Conservation (phyloP, 768 basidiomycete genomes). For the Boletus rufocinnamomeus region DNA sequence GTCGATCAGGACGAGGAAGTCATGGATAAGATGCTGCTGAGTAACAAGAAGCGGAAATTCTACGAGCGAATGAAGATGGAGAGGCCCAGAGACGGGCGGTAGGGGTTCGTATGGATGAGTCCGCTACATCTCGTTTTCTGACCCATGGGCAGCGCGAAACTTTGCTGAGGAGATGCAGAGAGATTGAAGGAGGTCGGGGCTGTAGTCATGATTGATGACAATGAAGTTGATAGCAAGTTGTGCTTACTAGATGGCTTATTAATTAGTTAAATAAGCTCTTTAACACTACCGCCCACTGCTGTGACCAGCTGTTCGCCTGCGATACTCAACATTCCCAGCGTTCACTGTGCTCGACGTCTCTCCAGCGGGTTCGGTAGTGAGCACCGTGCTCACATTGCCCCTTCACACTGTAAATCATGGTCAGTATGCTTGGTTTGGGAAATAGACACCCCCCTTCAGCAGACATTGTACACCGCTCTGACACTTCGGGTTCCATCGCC, state of each 20-base stretch:
- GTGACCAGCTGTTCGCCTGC: too few relatives aligned
- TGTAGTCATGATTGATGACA: background rate
- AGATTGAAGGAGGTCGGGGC: constrained; percentile 49
- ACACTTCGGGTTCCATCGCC: constrained; percentile 32
- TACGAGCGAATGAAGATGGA: constrained; percentile 92
- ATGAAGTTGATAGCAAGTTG: too few relatives aligned
- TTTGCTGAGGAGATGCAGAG: constrained; percentile 59
- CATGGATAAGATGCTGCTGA: constrained; percentile 98
- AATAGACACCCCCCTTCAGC: constrained; percentile 37
- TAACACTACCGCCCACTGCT: background rate
- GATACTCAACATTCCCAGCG: background rate
- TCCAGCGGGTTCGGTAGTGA: background rate
- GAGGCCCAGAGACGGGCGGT: constrained; percentile 71
- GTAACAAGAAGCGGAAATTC: constrained; percentile 89
- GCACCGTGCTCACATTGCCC: background rate
- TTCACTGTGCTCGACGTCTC: constrained; percentile 7
- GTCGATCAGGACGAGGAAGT: constrained; percentile 60
- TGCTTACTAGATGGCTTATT: background rate
- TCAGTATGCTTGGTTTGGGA: constrained; percentile 40
- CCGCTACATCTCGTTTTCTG: constrained; percentile 7
- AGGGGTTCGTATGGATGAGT: constrained; percentile 60
- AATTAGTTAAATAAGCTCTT: too few relatives aligned
- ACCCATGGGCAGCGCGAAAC: constrained; percentile 51
- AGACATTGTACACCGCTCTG: constrained; percentile 25
- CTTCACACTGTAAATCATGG: constrained; percentile 31